Base-by-base conservation (phyloP, 2,329 filamentous ascomycete genomes). In the Aspergillus neoniger region DNA sequence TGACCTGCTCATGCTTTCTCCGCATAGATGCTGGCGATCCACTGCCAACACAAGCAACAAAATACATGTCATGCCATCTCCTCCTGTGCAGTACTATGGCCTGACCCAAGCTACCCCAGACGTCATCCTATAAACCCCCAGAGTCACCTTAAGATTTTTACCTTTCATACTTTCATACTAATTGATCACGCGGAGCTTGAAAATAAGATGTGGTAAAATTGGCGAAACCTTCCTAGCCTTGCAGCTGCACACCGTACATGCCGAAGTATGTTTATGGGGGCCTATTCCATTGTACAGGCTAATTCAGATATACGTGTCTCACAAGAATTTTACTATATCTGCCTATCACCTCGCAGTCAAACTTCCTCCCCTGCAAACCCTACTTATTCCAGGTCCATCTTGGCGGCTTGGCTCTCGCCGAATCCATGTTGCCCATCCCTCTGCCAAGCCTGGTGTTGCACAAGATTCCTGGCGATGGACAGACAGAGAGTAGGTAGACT, bases 361-460 rank as follows among this genome's bases (percentile, higher is more conserved):
- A 48, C 12, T 49, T 14, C 12, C 32, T 12, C 21, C 17, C 43
- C 43, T 25, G 43, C 44, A 8, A 30, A 49, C 14, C 15, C 23
- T 48, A 48, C 25, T 49, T 14, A 36, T 36, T 36, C 12, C 32
- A 36, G 32, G 32, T 36, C 44, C 44, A 14, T 55, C 55, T 49
- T 54, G 54, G 53, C 53, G 50, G 28, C 28, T 57, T 59, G 48
- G 55, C 50, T 48, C 7, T 15, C 19, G 19, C 44, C 39, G 21
- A 38, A 54, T 49, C 39, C 57, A 58, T 58, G 58, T 51, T 55
- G 63, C 44, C 44, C 23, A 59, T 59, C 51, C 47, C 47, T 25
- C 52, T 43, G 58, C 61, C 63, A 65, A 65, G 63, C 41, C 52
- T 30, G 47, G 43, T 51, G 43, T 54, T 44, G 57, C 50, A 36